Percentiles rank a stretch among this genome's conserved stretches.
Conservation (phyloP, 2,329 filamentous ascomycete genomes). For the Penicillium hordei region DNA sequence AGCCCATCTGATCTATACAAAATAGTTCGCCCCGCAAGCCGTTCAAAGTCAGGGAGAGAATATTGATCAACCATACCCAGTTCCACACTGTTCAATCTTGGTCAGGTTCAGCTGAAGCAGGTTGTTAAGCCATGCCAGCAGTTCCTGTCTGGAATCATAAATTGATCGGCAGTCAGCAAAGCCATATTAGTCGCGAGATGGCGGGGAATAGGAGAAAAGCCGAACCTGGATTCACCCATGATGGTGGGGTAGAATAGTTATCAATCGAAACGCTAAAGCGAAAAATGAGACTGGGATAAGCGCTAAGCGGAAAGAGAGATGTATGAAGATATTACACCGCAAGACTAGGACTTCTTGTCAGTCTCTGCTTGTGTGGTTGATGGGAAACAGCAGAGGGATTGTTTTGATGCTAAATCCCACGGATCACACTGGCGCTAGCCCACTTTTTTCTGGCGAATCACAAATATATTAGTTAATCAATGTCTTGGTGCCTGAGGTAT, state of each 20-base stretch:
- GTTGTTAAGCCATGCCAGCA: constrained; percentile 95
- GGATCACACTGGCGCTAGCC: constrained; percentile 25
- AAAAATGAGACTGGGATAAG: constrained; percentile 2
- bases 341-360: constrained; percentile 17
- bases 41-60: constrained; percentile 8
- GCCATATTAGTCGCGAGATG: constrained; percentile 12
- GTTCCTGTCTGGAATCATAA: constrained; percentile 71
- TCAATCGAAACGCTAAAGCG: constrained; percentile 7
- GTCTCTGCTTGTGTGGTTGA: constrained; percentile 23
- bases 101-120: constrained; percentile 96
- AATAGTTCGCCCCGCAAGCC: background rate
- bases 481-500: constrained; percentile 14
- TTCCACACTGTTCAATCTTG: constrained; percentile 98
- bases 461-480: constrained; percentile 53
- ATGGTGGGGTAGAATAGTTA: constrained; percentile 47
- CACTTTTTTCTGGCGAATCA: constrained; percentile 20
- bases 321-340: constrained; percentile 3
- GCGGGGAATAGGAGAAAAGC: constrained; percentile 19
- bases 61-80: constrained; percentile 66
- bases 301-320: constrained; percentile 5
- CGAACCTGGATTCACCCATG: constrained; percentile 67
- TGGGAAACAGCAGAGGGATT: constrained; percentile 64
- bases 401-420: constrained; percentile 54
- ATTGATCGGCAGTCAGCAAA: constrained; percentile 12
- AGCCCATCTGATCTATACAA: constrained; percentile 1